Conservation (phyloP, 2,329 filamentous ascomycete species). For the Huntiella abstrusa region DNA sequence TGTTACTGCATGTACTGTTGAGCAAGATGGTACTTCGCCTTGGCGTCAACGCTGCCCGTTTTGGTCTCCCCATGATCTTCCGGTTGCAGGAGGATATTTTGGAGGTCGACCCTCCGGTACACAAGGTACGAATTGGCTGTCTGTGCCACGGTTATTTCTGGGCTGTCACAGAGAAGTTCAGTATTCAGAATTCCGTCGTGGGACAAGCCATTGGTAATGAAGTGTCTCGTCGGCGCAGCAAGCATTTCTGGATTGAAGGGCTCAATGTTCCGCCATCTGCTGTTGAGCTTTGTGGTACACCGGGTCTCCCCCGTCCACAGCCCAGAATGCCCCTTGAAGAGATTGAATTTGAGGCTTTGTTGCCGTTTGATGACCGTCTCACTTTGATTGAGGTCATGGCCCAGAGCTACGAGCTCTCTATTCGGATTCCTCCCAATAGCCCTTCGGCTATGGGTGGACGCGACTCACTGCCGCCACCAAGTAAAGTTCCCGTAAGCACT, state of each 20-base stretch:
- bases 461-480: not conserved
- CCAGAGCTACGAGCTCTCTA: conserved; percentile 44
- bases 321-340: conserved; percentile 30
- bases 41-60: conserved; percentile 63
- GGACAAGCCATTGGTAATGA: conserved; percentile 58
- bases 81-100: conserved; percentile 71
- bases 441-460: conserved; percentile 52
- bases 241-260: conserved; percentile 61
- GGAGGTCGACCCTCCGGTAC: conserved; percentile 41
- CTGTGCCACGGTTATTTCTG: conserved; percentile 82
- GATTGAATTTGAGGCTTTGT: conserved; percentile 43
- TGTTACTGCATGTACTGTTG: conserved; percentile 60
- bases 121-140: conserved; percentile 64
- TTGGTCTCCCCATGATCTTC: conserved; percentile 74
- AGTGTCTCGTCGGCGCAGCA: conserved; percentile 52
- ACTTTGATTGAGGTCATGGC: conserved; percentile 59
- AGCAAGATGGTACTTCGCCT: conserved; percentile 54
- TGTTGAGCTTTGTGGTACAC: conserved; percentile 40
- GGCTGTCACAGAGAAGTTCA: conserved; percentile 57
- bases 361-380: conserved; percentile 56
- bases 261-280: conserved; percentile 51
- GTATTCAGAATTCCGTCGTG: conserved; percentile 50
- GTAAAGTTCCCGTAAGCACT: not conserved
- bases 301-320: conserved; percentile 26
- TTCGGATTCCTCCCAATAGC: conserved; percentile 47